phyloP scores from a whole-genome alignment of 2,329 filamentous ascomycete species.

The Aspergillus sp. region DNA sequence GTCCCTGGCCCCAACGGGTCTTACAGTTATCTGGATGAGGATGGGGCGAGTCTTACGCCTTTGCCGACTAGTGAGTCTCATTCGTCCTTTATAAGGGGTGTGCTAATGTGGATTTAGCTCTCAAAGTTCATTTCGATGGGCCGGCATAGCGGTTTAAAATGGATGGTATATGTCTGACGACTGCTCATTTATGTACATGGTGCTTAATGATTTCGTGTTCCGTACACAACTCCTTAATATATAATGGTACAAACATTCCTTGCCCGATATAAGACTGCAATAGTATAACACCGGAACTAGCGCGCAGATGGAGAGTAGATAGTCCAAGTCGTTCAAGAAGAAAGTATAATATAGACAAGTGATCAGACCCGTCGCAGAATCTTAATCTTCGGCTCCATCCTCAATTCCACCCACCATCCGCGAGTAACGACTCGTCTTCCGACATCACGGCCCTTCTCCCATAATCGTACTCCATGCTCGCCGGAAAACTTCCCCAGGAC shows the following conservation, averaged over 20 bases:
- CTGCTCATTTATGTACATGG: background rate
- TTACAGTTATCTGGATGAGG: conserved; percentile 62
- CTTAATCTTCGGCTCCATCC: conserved; percentile 53
- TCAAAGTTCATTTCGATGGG: background rate
- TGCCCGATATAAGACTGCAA: too few relatives aligned
- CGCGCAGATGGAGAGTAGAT: too few relatives aligned
- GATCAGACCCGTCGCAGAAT: conserved; percentile 38
- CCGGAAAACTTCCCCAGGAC: conserved; percentile 35
- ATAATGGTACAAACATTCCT: too few relatives aligned
- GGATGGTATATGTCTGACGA: background rate
- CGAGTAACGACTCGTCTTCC: conserved; percentile 33
- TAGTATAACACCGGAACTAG: too few relatives aligned
- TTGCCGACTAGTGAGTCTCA: conserved; percentile 43
- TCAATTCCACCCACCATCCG: conserved; percentile 56
- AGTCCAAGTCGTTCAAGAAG: too few relatives aligned
- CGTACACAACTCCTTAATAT: background rate
- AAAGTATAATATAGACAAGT: conserved; percentile 1
- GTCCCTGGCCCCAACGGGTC: conserved; percentile 54
- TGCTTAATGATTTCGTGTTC: too few relatives aligned
- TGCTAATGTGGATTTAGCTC: background rate
- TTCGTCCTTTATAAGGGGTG: background rate
- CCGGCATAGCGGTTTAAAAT: background rate
- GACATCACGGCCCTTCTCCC: conserved; percentile 22
- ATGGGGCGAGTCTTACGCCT: conserved; percentile 57
- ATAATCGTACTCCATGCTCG: conserved; percentile 26